phyloP scores from a whole-genome alignment of 2,329 filamentous ascomycete genomes.

The Xylariales sp. region DNA sequence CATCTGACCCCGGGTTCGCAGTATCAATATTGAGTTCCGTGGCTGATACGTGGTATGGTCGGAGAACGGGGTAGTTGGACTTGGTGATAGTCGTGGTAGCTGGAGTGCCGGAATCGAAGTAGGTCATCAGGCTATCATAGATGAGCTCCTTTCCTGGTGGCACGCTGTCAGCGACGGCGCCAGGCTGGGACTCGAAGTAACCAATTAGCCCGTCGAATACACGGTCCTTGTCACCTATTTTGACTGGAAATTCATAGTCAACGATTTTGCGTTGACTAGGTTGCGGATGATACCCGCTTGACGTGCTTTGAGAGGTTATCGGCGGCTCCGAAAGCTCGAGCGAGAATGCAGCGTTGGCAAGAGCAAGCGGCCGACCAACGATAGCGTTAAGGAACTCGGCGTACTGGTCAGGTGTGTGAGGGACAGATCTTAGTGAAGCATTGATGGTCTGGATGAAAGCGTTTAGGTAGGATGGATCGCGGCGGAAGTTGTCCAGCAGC shows the following conservation, averaged over 20 bases:
- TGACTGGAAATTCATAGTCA: not conserved
- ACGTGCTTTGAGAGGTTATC: not conserved
- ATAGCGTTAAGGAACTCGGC: conserved; percentile 5
- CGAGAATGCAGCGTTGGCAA: not conserved
- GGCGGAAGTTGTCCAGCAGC: no score
- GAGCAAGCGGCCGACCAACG: conserved; percentile 9
- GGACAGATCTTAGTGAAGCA: not conserved
- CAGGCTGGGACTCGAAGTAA: not conserved
- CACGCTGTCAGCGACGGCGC: not conserved
- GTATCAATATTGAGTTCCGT: no score
- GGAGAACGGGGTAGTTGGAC: not conserved
- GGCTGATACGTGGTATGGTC: not conserved
- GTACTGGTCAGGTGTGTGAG: conserved; percentile 5
- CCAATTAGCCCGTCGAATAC: conserved; percentile 10
- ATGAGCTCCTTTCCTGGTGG: not conserved
- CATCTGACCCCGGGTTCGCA: no score
- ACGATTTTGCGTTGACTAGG: not conserved
- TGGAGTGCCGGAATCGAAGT: not conserved
- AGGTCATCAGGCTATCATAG: not conserved
- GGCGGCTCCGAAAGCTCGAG: not conserved
- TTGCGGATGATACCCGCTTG: not conserved
- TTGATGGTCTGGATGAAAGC: not conserved
- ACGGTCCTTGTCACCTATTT: conserved; percentile 10
- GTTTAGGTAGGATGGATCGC: no score
- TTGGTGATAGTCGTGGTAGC: not conserved